phyloP scores from a whole-genome alignment of 176 grass and related monocot genomes.

The Bromus sterilis region DNA sequence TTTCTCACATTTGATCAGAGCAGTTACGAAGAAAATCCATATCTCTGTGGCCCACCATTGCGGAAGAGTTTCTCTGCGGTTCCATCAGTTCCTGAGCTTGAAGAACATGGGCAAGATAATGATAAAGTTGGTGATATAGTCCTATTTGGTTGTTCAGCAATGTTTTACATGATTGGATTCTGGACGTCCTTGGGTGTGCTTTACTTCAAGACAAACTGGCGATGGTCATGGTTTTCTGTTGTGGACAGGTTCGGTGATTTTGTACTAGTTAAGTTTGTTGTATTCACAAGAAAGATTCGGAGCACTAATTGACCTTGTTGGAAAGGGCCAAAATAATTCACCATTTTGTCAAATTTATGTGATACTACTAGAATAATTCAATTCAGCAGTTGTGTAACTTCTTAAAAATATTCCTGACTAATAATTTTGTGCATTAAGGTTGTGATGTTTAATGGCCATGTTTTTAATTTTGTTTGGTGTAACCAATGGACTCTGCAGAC shows the following conservation, averaged over 20 bases:
- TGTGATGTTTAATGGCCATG: too few relatives aligned
- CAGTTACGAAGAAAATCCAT: slow-evolving; percentile 20
- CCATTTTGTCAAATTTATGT: neutral
- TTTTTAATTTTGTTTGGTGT: neutral
- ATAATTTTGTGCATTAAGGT: too few relatives aligned
- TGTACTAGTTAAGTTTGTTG: neutral
- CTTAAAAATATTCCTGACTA: too few relatives aligned
- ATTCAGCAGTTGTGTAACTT: neutral
- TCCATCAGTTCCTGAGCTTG: neutral
- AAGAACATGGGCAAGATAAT: neutral
- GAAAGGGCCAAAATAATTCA: neutral
- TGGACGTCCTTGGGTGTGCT: slow-evolving; percentile 25
- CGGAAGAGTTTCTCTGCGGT: neutral
- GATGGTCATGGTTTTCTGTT: neutral
- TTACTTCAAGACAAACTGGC: slow-evolving; percentile 26
- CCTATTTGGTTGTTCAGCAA: neutral
- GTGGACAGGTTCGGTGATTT: slow-evolving; percentile 18
- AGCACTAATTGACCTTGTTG: neutral
- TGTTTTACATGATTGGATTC: slow-evolving; percentile 21
- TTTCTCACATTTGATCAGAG: slow-evolving; percentile 29
- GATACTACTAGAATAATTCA: neutral
- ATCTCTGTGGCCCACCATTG: slow-evolving; percentile 23
- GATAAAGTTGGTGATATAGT: neutral
- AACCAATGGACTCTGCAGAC: too few relatives aligned
- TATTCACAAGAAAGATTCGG: neutral